Evolutionary conservation across 1,139 yeast genomes (phyloP), one percentile per base, ranked within the genome.

Genomic region (Geotrichum australiense): DNA sequence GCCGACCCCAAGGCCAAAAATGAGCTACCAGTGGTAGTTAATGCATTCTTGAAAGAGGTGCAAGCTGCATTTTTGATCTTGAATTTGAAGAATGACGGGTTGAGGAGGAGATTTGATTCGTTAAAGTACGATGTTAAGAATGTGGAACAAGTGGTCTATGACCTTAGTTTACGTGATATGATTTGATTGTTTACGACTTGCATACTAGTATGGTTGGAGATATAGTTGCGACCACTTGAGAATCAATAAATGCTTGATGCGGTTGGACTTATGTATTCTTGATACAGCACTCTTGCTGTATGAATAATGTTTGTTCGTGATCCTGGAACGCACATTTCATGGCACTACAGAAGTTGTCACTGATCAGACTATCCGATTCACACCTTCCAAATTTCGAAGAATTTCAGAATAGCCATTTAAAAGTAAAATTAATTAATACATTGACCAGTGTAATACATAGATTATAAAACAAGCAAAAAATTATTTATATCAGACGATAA

Each of bases 111-210:
- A 5, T 51, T 50, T 15, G 66, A 62, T 42, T 45, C 57, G 7
- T 47, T 62, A 40, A 62, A 62, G 43, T 61, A 62, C 41, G 63
- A 61, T 31, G 60, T 59, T 25, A 61, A 61, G 46, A 59, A 58
- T 41, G 59, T 60, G 14, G 66, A 62, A 41, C 64, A 59, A 41
- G 54, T 60, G 10, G 57, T 60, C 11, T 60, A 58, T 37, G 63
- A 59, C 43, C 32, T 60, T 37, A 50, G 60, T 7, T 48, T 59
- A 8, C 41, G 63, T 6, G 56, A 59, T 6, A 41, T 54, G 10
- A 30, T 39, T 20, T 41, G 11, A 22, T 21, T 10, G 32, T 8
- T 6, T 29, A n/a, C n/a, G n/a, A n/a, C n/a, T n/a, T n/a, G n/a
- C n/a, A n/a, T n/a, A n/a, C n/a, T n/a, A n/a, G n/a, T n/a, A n/a